These are phyloP conservation scores for Ilyonectria mors-panacis DNA, from an alignment of 2,329 filamentous ascomycete genomes.

Conservation along the genomic window DNA sequence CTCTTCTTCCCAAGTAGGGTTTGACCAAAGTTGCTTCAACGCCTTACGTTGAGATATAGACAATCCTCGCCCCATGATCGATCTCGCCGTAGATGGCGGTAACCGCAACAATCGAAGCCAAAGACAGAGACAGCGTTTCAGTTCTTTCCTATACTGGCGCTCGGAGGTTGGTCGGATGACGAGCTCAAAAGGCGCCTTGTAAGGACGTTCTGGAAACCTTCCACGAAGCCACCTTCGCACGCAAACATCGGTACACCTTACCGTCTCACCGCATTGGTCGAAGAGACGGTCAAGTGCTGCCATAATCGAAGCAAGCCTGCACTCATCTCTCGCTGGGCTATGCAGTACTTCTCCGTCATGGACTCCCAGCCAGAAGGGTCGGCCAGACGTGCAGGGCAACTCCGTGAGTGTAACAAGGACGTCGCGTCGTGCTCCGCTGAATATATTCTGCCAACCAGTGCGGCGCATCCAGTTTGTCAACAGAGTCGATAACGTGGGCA, in stretches of 20 bases:
- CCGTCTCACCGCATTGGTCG: conserved; percentile 7
- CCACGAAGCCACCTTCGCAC: conserved; percentile 6
- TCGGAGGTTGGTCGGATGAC: conserved; percentile 1
- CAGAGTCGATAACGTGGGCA: too few relatives aligned
- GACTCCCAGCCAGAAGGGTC: background rate
- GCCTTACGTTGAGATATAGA: background rate
- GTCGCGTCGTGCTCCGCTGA: background rate
- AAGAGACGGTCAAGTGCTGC: conserved; percentile 14
- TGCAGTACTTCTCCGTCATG: background rate
- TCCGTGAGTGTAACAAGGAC: background rate
- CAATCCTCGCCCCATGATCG: background rate
- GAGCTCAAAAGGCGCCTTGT: conserved; percentile 10
- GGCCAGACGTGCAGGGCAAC: background rate
- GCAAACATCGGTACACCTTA: conserved; percentile 2
- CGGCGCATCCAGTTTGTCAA: too few relatives aligned
- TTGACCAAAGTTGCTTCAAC: background rate
- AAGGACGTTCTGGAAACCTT: conserved; percentile 1
- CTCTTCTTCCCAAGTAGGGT: background rate
- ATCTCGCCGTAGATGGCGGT: background rate
- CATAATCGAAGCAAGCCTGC: background rate
- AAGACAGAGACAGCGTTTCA: conserved; percentile 6
- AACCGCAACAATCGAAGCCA: conserved; percentile 1
- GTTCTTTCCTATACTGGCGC: conserved; percentile 1
- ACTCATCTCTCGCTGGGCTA: background rate
- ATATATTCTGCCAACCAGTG: too few relatives aligned